Evolutionary conservation across 2,329 filamentous ascomycete genomes (phyloP).

Genomic region (Xylariaceae sp.): DNA sequence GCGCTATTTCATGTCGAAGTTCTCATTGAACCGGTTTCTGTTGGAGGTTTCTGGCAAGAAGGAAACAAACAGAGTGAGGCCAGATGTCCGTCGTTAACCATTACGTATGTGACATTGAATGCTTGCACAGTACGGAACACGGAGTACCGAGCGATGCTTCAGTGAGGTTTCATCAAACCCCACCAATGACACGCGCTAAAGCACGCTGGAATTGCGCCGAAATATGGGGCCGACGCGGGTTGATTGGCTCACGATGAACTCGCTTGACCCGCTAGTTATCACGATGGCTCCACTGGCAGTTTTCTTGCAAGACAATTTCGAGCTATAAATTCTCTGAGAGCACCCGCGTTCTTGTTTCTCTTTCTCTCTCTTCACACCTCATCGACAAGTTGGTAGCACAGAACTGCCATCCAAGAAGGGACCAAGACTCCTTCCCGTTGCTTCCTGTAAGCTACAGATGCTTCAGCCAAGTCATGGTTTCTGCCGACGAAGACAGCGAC

Average conservation of each 20-base stretch:
- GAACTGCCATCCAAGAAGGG: background rate
- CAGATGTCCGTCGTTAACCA: conserved; percentile 1
- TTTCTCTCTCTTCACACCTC: background rate
- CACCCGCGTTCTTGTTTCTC: background rate
- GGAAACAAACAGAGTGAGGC: conserved; percentile 1
- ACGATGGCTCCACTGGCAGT: background rate
- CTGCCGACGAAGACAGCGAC: background rate
- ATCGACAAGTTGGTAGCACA: background rate
- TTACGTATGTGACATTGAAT: background rate
- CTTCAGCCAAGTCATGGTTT: background rate
- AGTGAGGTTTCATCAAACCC: background rate
- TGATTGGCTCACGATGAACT: background rate
- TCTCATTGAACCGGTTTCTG: background rate
- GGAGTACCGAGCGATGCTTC: background rate
- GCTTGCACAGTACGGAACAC: background rate
- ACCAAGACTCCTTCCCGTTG: background rate
- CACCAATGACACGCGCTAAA: background rate
- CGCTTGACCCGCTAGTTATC: background rate
- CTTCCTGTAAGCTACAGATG: background rate
- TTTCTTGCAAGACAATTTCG: background rate
- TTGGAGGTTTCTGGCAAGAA: background rate
- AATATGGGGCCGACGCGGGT: background rate
- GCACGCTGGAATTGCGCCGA: background rate
- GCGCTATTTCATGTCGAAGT: conserved; percentile 13
- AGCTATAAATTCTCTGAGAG: conserved; percentile 14